Conservation (phyloP, 2,329 filamentous ascomycete species). For the Xylaria sp. region DNA sequence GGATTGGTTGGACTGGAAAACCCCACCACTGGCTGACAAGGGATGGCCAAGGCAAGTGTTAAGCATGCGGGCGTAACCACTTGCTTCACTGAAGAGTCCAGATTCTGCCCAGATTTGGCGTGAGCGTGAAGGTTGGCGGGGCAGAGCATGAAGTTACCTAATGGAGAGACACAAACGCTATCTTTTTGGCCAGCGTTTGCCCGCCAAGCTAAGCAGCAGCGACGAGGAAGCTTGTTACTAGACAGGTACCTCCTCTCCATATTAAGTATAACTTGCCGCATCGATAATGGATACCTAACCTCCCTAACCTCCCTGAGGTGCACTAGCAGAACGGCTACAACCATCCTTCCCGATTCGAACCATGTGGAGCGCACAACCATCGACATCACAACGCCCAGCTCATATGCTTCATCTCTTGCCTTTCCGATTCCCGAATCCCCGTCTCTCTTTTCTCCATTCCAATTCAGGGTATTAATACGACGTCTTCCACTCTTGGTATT, state of each 20-base stretch:
- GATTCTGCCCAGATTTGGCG: neutral
- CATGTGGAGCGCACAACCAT: neutral
- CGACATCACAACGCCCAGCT: conserved; percentile 8
- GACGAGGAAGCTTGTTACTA: neutral
- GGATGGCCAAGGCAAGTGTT: neutral
- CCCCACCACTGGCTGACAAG: conserved; percentile 23
- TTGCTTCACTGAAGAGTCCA: neutral
- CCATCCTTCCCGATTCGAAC: conserved; percentile 3
- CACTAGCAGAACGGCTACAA: neutral
- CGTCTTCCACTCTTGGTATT: neutral
- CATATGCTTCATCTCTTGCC: neutral
- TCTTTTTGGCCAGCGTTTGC: neutral
- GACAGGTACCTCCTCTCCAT: neutral
- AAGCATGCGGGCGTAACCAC: too few relatives aligned
- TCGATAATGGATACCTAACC: too few relatives aligned
- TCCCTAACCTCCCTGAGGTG: neutral
- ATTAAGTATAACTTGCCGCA: too few relatives aligned
- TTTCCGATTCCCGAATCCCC: neutral
- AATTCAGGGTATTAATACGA: neutral
- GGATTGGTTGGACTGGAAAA: conserved; percentile 1
- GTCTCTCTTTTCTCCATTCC: neutral
- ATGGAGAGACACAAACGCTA: conserved; percentile 6
- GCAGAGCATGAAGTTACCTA: conserved; percentile 4
- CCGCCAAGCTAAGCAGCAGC: neutral
- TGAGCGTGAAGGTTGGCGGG: conserved; percentile 2